Base-by-base conservation (phyloP, 371 early-diverging fungal species). In the Haplosporangium sp. region DNA sequence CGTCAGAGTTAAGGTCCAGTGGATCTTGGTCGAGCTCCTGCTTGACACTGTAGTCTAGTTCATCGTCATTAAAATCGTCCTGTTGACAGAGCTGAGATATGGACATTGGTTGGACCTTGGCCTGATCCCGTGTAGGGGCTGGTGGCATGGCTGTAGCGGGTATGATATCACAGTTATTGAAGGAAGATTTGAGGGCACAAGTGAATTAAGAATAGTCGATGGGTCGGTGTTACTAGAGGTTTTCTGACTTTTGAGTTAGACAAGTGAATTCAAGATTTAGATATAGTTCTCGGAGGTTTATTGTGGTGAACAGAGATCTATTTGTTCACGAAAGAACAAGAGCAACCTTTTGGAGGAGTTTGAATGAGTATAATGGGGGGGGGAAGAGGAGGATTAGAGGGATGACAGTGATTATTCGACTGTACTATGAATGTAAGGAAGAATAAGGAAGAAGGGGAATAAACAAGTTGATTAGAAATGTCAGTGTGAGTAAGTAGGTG, bases 51-150 rank as follows among this genome's bases (percentile, higher is more conserved):
- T 67, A 50, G 56, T 55, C 38, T 50, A 38, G 38, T 44, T 70
- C 67, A 34, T 69, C 27, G 27, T 27, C 70, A 38, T 77, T 73
- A 45, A 73, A 70, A 61, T 70, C 65, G 50, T 55, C 60, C 42
- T 79, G 81, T 27, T 74, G 71, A 56, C 81, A 79, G 44, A 79
- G 71, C 35, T 74, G 74, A 11, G 81, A 79, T 74, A 79, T 79
- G 62, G 81, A 79, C 81, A 79, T 79, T 20, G 78, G 78, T 65
- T 77, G 78, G 34, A 69, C 63, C 67, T 77, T 77, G 63, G 68
- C 19, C 52, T 71, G 71, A 58, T 71, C 71, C 71, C 63, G 52
- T 64, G 74, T 67, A 40, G 77, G 69, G 5, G 81, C 67, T 58
- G 78, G 78, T 34, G 78, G 73, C 78, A 77, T 77, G 10, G 58